Conservation (phyloP, 176 grass and related monocot species). For the Pontederia crassipes region DNA sequence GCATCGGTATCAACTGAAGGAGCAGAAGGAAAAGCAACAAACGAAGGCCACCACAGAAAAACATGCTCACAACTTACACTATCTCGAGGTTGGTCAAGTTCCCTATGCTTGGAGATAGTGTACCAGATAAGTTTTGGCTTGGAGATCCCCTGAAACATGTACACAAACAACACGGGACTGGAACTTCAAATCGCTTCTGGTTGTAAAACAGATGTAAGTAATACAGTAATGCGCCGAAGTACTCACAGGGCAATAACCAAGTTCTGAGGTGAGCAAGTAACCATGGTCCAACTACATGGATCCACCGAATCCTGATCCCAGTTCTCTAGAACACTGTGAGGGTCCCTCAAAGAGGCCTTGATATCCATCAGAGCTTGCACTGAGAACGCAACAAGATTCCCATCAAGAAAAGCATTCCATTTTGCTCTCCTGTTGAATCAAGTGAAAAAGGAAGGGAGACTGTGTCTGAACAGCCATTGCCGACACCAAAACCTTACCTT, state of each 20-base stretch:
- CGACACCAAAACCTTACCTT: slow-evolving; percentile 45
- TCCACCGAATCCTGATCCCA: slow-evolving; percentile 86
- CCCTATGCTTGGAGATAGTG: slow-evolving; percentile 56
- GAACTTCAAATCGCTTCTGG: neutral
- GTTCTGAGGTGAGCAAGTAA: slow-evolving; percentile 53
- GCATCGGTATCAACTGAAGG: neutral
- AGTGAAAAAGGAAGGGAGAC: too few species aligned
- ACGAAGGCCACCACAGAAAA: neutral
- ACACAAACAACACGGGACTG: neutral
- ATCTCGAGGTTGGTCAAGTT: slow-evolving; percentile 73
- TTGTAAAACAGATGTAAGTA: neutral
- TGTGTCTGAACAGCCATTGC: neutral
- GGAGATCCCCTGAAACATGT: slow-evolving; percentile 43
- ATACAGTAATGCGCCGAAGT: neutral
- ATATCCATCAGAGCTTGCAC: slow-evolving; percentile 78
- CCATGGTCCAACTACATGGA: slow-evolving; percentile 74
- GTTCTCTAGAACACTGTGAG: slow-evolving; percentile 54
- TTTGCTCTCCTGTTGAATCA: too few species aligned
- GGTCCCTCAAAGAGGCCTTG: slow-evolving; percentile 65
- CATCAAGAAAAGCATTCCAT: too few species aligned
- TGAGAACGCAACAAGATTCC: slow-evolving; percentile 11
- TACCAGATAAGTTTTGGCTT: slow-evolving; percentile 63
- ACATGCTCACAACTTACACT: slow-evolving; percentile 30
- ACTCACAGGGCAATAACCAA: slow-evolving; percentile 58
- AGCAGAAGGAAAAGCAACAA: neutral